A percentile compares a stretch with the other conserved stretches of the same genome.
Evolutionary conservation across 2,329 filamentous ascomycete genomes (phyloP).

Genomic region (Fusarium papillatum): DNA sequence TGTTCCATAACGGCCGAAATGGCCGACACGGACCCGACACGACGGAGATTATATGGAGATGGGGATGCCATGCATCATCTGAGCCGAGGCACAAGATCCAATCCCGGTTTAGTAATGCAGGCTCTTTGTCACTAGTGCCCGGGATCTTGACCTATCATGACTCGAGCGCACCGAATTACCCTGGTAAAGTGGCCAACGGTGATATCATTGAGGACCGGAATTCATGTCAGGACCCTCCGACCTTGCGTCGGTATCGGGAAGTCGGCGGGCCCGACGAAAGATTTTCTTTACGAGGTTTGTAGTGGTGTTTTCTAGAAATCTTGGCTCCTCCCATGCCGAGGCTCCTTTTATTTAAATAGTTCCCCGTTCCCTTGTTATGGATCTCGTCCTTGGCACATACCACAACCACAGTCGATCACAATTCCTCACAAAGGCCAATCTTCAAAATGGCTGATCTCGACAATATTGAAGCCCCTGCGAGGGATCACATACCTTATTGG

Average conservation of each 20-base stretch:
- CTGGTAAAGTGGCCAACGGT: background rate
- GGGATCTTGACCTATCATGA: background rate
- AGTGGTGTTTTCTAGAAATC: background rate
- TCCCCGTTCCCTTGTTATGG: background rate
- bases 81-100: slow-evolving; percentile 25
- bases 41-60: background rate
- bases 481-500: slow-evolving; percentile 34
- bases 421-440: background rate
- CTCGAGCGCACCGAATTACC: slow-evolving; percentile 17
- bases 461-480: slow-evolving; percentile 29
- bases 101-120: background rate
- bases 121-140: background rate
- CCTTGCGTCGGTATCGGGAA: background rate
- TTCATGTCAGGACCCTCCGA: background rate
- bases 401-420: background rate
- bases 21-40: slow-evolving; percentile 29
- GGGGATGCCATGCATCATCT: background rate
- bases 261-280: background rate
- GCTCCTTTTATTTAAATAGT: background rate
- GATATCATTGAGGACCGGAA: slow-evolving; percentile 1
- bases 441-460: slow-evolving; percentile 29
- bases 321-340: background rate
- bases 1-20: slow-evolving; percentile 31
- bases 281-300: background rate
- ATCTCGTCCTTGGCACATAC: background rate